Conservation (phyloP, 2,329 filamentous ascomycete species). For the Diaporthe citrichinensis region DNA sequence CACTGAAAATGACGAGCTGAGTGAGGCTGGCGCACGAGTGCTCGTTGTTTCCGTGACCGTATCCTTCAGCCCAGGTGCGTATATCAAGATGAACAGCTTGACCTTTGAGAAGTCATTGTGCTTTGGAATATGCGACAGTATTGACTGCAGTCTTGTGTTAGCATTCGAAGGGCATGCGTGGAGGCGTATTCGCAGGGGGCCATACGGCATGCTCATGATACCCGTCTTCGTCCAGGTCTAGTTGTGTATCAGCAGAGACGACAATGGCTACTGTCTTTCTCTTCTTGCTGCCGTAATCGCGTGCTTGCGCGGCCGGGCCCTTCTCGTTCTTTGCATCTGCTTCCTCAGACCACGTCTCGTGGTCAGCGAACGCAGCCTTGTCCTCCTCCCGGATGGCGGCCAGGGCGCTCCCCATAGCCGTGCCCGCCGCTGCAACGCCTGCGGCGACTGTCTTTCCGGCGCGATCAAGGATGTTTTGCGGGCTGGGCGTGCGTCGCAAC, state of each 20-base stretch:
- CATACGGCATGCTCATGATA: constrained; percentile 87
- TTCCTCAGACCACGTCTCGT: constrained; percentile 94
- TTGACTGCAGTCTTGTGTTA: constrained; percentile 68
- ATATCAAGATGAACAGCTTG: constrained; percentile 90
- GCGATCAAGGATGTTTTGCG: constrained; percentile 88
- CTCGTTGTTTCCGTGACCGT: constrained; percentile 66
- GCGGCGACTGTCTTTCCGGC: constrained; percentile 86
- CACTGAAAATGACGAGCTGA: constrained; percentile 88
- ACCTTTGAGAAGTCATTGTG: constrained; percentile 80
- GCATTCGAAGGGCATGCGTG: background rate
- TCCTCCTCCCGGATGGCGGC: constrained; percentile 89
- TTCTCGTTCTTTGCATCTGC: constrained; percentile 76
- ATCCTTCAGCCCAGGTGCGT: constrained; percentile 85
- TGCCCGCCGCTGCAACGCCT: constrained; percentile 85
- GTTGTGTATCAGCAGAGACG: constrained; percentile 81
- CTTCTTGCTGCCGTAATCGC: constrained; percentile 58
- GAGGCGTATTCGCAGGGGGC: constrained; percentile 23
- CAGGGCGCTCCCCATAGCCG: constrained; percentile 85
- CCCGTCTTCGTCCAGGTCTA: constrained; percentile 71
- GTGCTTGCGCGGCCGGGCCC: constrained; percentile 51
- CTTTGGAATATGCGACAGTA: constrained; percentile 89
- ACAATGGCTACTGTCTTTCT: constrained; percentile 90
- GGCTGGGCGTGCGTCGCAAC: constrained; percentile 85
- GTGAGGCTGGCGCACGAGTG: constrained; percentile 74
- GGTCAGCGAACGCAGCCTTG: constrained; percentile 83